Evolutionary conservation across 73 alveolate genomes (phyloP).

Genomic region (Durusdinium trenchii): DNA sequence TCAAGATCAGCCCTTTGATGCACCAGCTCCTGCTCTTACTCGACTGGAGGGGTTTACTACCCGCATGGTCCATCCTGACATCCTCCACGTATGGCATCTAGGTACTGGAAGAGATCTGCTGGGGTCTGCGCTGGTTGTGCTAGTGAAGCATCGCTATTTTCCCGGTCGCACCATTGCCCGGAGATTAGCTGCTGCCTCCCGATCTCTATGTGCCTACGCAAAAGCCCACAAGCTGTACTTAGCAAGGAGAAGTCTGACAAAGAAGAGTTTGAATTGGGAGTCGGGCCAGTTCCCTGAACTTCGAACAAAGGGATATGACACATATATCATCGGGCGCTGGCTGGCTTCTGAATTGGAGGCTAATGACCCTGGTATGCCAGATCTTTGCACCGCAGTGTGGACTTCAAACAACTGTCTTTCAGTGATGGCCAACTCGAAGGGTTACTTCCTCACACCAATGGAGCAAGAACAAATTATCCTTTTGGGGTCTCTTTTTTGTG

Average conservation of each 20-base stretch:
- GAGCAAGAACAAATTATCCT: neutral
- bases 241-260: neutral
- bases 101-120: neutral
- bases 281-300: neutral
- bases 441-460: neutral
- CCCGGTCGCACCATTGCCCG: neutral
- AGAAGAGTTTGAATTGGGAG: neutral
- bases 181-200: neutral
- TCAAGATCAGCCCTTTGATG: neutral
- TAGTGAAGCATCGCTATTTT: neutral
- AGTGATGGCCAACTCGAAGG: neutral
- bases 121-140: neutral
- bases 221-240: neutral
- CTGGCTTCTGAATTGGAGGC: neutral
- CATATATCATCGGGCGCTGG: neutral
- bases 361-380: too few species aligned
- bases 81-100: constrained; percentile 40
- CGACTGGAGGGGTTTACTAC: neutral
- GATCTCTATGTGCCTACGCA: neutral
- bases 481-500: neutral
- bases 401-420: neutral
- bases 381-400: neutral
- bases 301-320: neutral
- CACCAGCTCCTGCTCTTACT: neutral
- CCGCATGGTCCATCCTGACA: neutral